Percentiles rank a stretch among this genome's conserved stretches.
These are phyloP conservation scores for Phialophora verrucosa DNA, from an alignment of 2,329 filamentous ascomycete genomes.

Conservation along the genomic window DNA sequence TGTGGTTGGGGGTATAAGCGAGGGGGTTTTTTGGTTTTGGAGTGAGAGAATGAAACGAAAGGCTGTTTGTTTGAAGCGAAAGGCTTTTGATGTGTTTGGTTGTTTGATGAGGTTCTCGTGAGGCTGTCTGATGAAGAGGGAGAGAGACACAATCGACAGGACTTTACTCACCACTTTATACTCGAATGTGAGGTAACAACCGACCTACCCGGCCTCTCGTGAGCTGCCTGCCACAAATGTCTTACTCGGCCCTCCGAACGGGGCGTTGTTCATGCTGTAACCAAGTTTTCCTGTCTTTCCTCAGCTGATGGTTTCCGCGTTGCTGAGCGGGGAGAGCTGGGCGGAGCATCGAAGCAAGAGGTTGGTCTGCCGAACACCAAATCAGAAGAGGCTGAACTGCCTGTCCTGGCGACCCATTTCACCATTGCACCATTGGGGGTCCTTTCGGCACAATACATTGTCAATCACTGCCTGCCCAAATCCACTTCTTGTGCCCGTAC, in stretches of 20 bases:
- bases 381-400: neutral
- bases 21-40: neutral
- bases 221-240: neutral
- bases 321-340: neutral
- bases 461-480: neutral
- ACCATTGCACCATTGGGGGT: neutral
- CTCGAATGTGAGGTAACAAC: neutral
- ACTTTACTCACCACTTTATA: conserved; percentile 18
- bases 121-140: conserved; percentile 14
- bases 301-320: conserved; percentile 9
- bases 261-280: neutral
- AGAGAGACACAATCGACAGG: neutral
- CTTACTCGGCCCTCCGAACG: neutral
- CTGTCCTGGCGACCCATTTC: neutral
- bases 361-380: neutral
- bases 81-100: conserved; percentile 6
- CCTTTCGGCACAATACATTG: neutral
- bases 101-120: conserved; percentile 1
- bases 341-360: neutral
- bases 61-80: conserved; percentile 17
- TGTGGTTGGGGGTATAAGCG: neutral
- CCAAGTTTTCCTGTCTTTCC: conserved; percentile 2
- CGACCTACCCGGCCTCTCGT: neutral
- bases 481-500: neutral
- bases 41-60: conserved; percentile 17